These are phyloP conservation scores for Sphaerulina populicola DNA, from an alignment of 2,329 filamentous ascomycete genomes.

Conservation along the genomic window DNA sequence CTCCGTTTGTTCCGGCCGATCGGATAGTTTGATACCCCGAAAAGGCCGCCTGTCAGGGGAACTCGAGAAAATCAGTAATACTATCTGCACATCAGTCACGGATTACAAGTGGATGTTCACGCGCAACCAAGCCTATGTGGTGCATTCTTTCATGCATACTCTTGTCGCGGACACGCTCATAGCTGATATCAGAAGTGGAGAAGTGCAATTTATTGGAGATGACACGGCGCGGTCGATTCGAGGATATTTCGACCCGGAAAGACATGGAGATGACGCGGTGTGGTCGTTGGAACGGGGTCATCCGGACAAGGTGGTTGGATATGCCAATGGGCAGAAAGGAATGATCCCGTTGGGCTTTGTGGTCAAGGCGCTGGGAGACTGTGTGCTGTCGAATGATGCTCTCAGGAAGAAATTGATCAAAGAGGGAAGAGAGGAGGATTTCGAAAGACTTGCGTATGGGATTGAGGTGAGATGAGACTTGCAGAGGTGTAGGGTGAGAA, in stretches of 20 bases:
- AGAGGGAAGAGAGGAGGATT: slow-evolving; percentile 2
- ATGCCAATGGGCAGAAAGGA: slow-evolving; percentile 6
- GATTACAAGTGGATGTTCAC: slow-evolving; percentile 23
- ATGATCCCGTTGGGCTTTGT: slow-evolving; percentile 19
- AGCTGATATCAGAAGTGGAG: slow-evolving; percentile 23
- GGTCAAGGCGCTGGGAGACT: slow-evolving; percentile 20
- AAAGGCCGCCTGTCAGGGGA: slow-evolving; percentile 19
- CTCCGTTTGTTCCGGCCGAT: slow-evolving; percentile 22
- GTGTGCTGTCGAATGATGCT: slow-evolving; percentile 13
- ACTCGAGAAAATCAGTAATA: slow-evolving; percentile 17
- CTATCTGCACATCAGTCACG: slow-evolving; percentile 14
- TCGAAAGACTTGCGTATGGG: background rate
- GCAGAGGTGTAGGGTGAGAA: background rate
- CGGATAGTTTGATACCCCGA: slow-evolving; percentile 27
- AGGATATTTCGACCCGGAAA: slow-evolving; percentile 18
- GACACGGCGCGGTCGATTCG: slow-evolving; percentile 19
- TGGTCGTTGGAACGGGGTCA: slow-evolving; percentile 7
- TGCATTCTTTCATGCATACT: slow-evolving; percentile 28
- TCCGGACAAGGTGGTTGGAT: slow-evolving; percentile 4
- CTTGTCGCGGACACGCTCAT: slow-evolving; percentile 21
- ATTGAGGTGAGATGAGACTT: background rate
- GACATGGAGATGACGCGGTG: slow-evolving; percentile 18
- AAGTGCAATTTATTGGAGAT: slow-evolving; percentile 30
- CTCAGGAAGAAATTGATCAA: slow-evolving; percentile 2
- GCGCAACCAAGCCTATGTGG: slow-evolving; percentile 24